phyloP scores from a whole-genome alignment of 495 filamentous ascomycete genomes.

The Penicillium cinerascens region DNA sequence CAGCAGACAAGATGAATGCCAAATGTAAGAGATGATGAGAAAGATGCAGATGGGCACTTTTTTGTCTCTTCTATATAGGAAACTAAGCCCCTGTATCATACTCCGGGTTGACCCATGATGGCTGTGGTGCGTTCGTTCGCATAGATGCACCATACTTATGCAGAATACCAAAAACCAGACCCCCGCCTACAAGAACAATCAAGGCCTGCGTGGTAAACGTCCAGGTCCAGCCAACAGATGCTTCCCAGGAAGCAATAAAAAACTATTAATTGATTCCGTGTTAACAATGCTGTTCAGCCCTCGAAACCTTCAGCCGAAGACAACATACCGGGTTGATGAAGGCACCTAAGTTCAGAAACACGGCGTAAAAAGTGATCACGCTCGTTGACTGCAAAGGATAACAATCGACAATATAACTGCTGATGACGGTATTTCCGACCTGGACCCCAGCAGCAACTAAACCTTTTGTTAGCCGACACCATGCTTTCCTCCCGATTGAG shows the following conservation, averaged over 20 bases:
- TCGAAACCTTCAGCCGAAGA: not conserved
- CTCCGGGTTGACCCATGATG: slow-evolving; percentile 44
- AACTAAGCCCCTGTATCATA: slow-evolving; percentile 26
- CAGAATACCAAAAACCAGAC: slow-evolving; percentile 38
- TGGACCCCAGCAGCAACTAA: slow-evolving; percentile 58
- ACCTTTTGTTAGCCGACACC: not conserved
- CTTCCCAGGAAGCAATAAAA: slow-evolving; percentile 56
- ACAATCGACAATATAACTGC: slow-evolving; percentile 55
- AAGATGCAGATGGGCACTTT: no score
- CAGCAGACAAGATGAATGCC: no score
- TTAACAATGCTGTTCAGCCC: not conserved
- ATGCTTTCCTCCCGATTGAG: not conserved
- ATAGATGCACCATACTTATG: slow-evolving; percentile 45
- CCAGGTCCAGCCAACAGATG: slow-evolving; percentile 51
- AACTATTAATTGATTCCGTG: slow-evolving; percentile 32
- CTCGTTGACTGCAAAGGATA: slow-evolving; percentile 58
- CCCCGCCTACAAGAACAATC: slow-evolving; percentile 42
- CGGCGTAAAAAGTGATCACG: slow-evolving; percentile 59
- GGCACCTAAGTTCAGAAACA: slow-evolving; percentile 55
- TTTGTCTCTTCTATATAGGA: no score
- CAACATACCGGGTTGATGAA: slow-evolving; percentile 43
- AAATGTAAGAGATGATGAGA: no score
- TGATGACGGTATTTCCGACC: slow-evolving; percentile 56
- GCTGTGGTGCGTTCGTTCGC: slow-evolving; percentile 26
- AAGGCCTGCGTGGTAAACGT: slow-evolving; percentile 55